Evolutionary conservation across 2,329 filamentous ascomycete species (phyloP).

Genomic region (Myriosclerotinia curreyana): DNA sequence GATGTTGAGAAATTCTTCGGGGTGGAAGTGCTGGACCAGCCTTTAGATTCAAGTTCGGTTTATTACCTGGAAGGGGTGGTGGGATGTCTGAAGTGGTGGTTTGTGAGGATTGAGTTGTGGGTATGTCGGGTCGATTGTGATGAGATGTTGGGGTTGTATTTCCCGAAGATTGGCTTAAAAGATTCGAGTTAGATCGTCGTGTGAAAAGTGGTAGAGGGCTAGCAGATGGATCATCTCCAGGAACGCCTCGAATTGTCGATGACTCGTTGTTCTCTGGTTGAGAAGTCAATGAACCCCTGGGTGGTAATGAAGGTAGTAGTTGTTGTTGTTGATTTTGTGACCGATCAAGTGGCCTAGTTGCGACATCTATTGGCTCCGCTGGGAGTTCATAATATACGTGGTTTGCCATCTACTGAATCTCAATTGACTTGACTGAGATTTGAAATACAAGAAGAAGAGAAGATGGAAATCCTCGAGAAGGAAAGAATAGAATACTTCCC

Average conservation of each 20-base stretch:
- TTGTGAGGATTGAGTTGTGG: not conserved
- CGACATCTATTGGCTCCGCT: constrained; percentile 2
- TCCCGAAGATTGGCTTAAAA: not conserved
- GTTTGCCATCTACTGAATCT: constrained; percentile 1
- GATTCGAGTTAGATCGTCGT: constrained; percentile 12
- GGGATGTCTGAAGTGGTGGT: not conserved
- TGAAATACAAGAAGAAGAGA: not conserved
- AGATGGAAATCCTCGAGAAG: not conserved
- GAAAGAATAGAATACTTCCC: not conserved
- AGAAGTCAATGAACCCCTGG: not conserved
- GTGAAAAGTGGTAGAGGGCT: not conserved
- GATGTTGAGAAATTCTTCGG: constrained; percentile 13
- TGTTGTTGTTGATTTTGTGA: not conserved
- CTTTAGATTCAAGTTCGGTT: not conserved
- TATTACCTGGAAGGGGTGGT: not conserved
- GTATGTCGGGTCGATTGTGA: not conserved
- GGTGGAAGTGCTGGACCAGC: constrained; percentile 11
- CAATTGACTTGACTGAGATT: not conserved
- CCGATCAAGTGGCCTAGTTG: not conserved
- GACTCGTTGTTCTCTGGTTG: not conserved
- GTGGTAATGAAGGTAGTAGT: constrained; percentile 3
- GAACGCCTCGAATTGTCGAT: constrained; percentile 13
- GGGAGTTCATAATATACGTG: constrained; percentile 14
- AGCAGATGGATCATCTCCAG: not conserved
- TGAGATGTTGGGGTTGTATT: not conserved